phyloP scores from a whole-genome alignment of 768 basidiomycete species.

The Kwoniella pini region DNA sequence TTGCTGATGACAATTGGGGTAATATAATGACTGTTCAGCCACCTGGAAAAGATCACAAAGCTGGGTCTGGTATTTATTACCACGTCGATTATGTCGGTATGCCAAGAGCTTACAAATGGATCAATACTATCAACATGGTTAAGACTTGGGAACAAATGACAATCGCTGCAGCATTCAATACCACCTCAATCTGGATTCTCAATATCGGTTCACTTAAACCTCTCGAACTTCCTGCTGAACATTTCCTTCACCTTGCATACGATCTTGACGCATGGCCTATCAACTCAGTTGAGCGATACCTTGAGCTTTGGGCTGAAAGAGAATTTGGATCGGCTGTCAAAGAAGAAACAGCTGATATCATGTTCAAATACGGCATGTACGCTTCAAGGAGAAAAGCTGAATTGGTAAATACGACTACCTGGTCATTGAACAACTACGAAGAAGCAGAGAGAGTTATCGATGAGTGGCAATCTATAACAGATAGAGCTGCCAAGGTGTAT shows the following conservation, averaged over 20 bases:
- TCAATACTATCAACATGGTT: conserved; percentile 55
- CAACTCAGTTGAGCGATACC: conserved; percentile 62
- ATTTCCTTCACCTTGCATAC: conserved; percentile 68
- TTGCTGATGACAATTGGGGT: conserved; percentile 73
- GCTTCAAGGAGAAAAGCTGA: conserved; percentile 65
- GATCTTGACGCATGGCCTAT: conserved; percentile 63
- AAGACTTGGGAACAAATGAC: conserved; percentile 68
- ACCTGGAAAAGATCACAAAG: conserved; percentile 62
- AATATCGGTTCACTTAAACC: conserved; percentile 78
- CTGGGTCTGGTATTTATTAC: conserved; percentile 72
- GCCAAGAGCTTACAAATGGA: conserved; percentile 71
- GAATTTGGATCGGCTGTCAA: conserved; percentile 63
- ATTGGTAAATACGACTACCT: conserved; percentile 65
- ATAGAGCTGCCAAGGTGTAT: conserved; percentile 62
- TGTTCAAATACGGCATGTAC: conserved; percentile 53
- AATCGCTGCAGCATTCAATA: conserved; percentile 64
- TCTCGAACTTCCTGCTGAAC: conserved; percentile 70
- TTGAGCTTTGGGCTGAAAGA: conserved; percentile 64
- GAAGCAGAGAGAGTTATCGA: conserved; percentile 65
- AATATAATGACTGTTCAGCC: conserved; percentile 68
- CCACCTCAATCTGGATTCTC: conserved; percentile 67
- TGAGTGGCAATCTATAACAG: conserved; percentile 60
- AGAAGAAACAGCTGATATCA: conserved; percentile 59
- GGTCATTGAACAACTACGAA: conserved; percentile 66
- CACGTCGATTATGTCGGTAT: conserved; percentile 66